phyloP scores from a whole-genome alignment of 352 stramenopile genomes.

The Phytopythium delawarense region DNA sequence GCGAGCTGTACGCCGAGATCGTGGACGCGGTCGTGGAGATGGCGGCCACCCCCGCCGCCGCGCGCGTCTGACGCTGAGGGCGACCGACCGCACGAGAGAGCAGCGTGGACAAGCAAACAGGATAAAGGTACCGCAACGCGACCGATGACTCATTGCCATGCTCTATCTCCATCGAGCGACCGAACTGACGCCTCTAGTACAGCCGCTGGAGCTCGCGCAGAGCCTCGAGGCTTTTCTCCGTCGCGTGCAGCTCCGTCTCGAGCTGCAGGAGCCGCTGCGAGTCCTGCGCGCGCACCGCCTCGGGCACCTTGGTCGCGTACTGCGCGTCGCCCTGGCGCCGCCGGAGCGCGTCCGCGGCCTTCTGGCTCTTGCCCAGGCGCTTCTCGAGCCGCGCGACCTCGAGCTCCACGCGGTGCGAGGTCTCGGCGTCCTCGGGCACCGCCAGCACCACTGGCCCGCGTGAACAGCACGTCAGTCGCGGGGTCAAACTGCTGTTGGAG shows the following conservation, averaged over 20 bases:
- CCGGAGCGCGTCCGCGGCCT: slow-evolving; percentile 38
- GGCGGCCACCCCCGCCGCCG: slow-evolving; percentile 1
- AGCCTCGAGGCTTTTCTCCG: slow-evolving; percentile 48
- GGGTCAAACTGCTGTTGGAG: neutral
- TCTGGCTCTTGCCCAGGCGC: slow-evolving; percentile 45
- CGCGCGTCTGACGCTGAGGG: neutral
- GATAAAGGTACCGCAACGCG: neutral
- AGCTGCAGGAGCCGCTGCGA: slow-evolving; percentile 46
- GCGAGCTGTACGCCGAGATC: slow-evolving; percentile 47
- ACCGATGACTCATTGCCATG: neutral
- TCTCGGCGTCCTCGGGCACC: slow-evolving; percentile 64
- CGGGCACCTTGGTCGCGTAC: slow-evolving; percentile 65
- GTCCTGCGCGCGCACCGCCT: slow-evolving; percentile 59
- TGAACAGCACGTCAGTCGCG: neutral
- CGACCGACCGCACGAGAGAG: neutral
- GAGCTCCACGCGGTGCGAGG: slow-evolving; percentile 45
- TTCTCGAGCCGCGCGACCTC: slow-evolving; percentile 72
- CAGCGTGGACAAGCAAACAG: neutral
- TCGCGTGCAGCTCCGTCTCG: slow-evolving; percentile 48
- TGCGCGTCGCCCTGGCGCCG: slow-evolving; percentile 36
- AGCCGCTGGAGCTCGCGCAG: slow-evolving; percentile 50
- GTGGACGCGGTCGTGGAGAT: slow-evolving; percentile 36
- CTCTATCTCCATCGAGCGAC: neutral
- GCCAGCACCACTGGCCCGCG: slow-evolving; percentile 45
- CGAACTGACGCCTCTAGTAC: slow-evolving; percentile 19